Percentiles rank a stretch among this genome's conserved stretches.
Conservation (phyloP, 2,329 filamentous ascomycete species). For the Hysterium pulicare region DNA sequence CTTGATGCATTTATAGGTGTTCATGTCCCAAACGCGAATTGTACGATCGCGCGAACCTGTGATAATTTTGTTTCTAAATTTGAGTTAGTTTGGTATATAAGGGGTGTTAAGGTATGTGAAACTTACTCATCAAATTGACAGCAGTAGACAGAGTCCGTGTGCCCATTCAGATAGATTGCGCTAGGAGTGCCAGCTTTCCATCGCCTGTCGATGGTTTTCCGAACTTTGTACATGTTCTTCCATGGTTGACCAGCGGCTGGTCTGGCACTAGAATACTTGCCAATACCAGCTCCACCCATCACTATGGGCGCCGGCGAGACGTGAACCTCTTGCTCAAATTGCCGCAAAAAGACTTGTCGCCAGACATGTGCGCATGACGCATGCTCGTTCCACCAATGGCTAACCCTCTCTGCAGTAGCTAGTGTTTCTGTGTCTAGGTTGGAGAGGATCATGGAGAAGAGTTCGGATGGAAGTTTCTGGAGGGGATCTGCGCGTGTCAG, state of each 20-base stretch:
- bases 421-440: constrained; percentile 58
- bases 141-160: constrained; percentile 95
- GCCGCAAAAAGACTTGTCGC: constrained; percentile 58
- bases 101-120: neutral
- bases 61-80: constrained; percentile 80
- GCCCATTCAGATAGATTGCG: constrained; percentile 86
- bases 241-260: constrained; percentile 61
- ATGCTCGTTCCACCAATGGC: constrained; percentile 54
- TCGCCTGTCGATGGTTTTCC: constrained; percentile 69
- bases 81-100: constrained; percentile 31
- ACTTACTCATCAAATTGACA: constrained; percentile 93
- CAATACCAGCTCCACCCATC: constrained; percentile 54
- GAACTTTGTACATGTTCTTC: constrained; percentile 79
- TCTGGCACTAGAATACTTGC: constrained; percentile 50
- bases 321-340: constrained; percentile 48
- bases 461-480: constrained; percentile 54
- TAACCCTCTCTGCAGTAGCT: constrained; percentile 54
- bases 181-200: constrained; percentile 79
- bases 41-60: constrained; percentile 94
- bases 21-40: constrained; percentile 93
- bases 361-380: constrained; percentile 59
- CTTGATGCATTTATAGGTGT: constrained; percentile 77
- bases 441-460: constrained; percentile 57
- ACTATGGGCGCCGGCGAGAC: constrained; percentile 45
- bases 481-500: constrained; percentile 48